A percentile compares a stretch with the other conserved stretches of the same genome.
Conservation (phyloP, 1,139 yeast species). For the Suhomyces terraborum region DNA sequence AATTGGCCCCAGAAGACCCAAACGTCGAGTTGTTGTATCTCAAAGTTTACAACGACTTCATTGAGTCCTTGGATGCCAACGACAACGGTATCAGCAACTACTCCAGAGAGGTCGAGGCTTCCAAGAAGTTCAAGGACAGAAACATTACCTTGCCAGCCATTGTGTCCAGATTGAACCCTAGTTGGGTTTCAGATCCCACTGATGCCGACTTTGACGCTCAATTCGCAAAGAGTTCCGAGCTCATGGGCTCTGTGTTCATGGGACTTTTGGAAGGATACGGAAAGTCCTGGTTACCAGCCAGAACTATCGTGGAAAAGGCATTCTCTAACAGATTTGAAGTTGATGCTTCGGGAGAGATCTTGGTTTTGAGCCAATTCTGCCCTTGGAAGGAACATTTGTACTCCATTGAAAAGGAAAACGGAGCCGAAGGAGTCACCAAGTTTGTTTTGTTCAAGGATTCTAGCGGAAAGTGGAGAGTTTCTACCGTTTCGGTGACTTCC, state of each 20-base stretch:
- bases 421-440: conserved; percentile 56
- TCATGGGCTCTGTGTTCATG: conserved; percentile 82
- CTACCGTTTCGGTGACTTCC: conserved; percentile 78
- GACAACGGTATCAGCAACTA: conserved; percentile 90
- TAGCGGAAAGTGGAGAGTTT: conserved; percentile 78
- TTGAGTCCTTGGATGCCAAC: conserved; percentile 89
- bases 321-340: conserved; percentile 55
- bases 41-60: conserved; percentile 78
- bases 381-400: conserved; percentile 97
- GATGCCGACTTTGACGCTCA: conserved; percentile 67
- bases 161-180: conserved; percentile 76
- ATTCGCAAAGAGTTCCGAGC: conserved; percentile 69
- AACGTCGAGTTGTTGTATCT: conserved; percentile 63
- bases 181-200: conserved; percentile 70
- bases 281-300: conserved; percentile 90
- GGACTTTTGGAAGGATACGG: conserved; percentile 73
- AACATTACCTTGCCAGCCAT: conserved; percentile 78
- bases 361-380: conserved; percentile 70
- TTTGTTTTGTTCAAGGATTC: conserved; percentile 83
- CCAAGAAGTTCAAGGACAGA: conserved; percentile 49
- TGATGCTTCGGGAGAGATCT: conserved; percentile 67
- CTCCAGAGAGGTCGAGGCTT: conserved; percentile 50
- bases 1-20: conserved; percentile 35
- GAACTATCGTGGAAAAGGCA: conserved; percentile 71
- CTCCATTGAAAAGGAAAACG: conserved; percentile 64